Evolutionary conservation across 1,284 basidiomycete genomes (phyloP), one percentile per base, ranked within the genome.

Genomic region (Trametes pubescens): DNA sequence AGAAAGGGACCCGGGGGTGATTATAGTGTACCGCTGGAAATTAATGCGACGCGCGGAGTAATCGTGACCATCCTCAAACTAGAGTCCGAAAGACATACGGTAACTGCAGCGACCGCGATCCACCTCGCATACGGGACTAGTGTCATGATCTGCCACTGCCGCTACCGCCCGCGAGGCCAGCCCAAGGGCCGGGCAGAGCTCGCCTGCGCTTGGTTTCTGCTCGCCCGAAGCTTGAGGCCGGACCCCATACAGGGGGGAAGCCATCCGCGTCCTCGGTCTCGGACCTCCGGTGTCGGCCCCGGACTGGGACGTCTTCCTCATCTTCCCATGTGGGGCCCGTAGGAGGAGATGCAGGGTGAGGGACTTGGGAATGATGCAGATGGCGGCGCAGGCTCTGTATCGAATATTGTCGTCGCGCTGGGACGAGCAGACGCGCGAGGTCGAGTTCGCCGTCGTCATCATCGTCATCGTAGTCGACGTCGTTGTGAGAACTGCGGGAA

Each of bases 331-430:
- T n/a, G 38, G 40, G 63, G 11, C 55, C 61, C 32, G 58, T 53
- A 52, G 21, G 65, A 49, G 56, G 67, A 10, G 51, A 29, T 14
- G 38, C 52, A 21, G 55, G 58, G 46, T 54, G 63, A 18, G 61
- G 67, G 18, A 66, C 62, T n/a, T 68, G 71, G 34, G 72, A 68
- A 10, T 71, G 72, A n/a, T 79, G 80, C 9, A 91, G 78, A 67
- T 90, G 87, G 59, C 79, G 84, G 55, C 89, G 79, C 60, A 90
- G 75, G 72, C 87, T 89, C 66, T 81, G 84, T 66, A 90, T 90
- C 10, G 88, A 90, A 62, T 88, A 82, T 71, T 91, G 90, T 37
- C 90, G 80, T 71, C 87, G 89, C 14, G 90, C 82, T 11, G 86
- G 88, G n/a, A 89, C 84, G 40, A 92, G 82, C 61, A 92, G 80